phyloP scores from a whole-genome alignment of 768 basidiomycete genomes.

The Leucocoprinus birnbaumii region DNA sequence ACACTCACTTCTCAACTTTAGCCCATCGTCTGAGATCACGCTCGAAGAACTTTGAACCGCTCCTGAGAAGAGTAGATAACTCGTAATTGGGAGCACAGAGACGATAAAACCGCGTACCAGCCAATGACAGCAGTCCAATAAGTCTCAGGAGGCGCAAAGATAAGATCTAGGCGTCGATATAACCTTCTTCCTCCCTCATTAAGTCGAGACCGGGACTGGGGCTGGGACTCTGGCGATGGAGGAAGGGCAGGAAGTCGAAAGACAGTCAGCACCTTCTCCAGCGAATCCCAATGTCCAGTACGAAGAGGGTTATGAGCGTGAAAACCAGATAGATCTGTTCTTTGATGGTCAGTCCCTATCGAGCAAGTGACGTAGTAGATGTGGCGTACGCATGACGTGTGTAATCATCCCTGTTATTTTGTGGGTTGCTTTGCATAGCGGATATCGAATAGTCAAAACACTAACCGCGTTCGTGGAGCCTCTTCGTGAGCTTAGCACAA shows the following conservation, averaged over 20 bases:
- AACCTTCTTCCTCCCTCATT: constrained; percentile 23
- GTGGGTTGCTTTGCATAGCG: not conserved
- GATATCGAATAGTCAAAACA: not conserved
- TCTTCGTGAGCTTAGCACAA: constrained; percentile 54
- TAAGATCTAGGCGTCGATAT: constrained; percentile 80
- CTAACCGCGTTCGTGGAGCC: constrained; percentile 57
- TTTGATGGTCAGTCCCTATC: not conserved
- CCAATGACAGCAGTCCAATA: constrained; percentile 91
- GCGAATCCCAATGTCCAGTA: constrained; percentile 68
- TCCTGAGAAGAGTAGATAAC: constrained; percentile 42
- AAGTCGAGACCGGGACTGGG: not conserved
- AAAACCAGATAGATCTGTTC: constrained; percentile 58
- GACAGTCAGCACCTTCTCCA: constrained; percentile 84
- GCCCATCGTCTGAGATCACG: constrained; percentile 78
- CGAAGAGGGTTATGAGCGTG: constrained; percentile 51
- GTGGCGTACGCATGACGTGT: constrained; percentile 75
- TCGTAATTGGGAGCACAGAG: not conserved
- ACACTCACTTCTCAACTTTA: constrained; percentile 53
- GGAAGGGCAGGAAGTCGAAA: constrained; percentile 55
- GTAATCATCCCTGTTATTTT: constrained; percentile 60
- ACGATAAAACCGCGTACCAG: constrained; percentile 47
- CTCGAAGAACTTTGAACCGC: constrained; percentile 89
- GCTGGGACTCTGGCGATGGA: not conserved
- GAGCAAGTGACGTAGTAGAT: not conserved
- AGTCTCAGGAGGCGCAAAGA: constrained; percentile 70